A percentile compares a stretch with the other conserved stretches of the same genome.
These are phyloP conservation scores for Pichia membranifaciens DNA, from an alignment of 805 yeast genomes.

Conservation along the genomic window DNA sequence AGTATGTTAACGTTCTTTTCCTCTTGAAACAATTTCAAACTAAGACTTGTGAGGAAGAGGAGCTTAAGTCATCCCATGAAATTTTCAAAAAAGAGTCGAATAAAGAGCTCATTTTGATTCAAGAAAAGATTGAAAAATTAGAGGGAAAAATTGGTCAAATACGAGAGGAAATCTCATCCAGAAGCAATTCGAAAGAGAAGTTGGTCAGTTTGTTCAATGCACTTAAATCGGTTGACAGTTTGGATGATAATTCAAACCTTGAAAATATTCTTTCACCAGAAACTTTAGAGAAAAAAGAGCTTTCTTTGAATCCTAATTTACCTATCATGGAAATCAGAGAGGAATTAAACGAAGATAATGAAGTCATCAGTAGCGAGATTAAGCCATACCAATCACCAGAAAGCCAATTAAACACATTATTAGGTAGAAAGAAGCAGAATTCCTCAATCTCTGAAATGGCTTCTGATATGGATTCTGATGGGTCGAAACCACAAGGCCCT, in stretches of 20 bases:
- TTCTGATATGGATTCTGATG: no score
- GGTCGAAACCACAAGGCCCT: no score
- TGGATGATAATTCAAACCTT: constrained; percentile 12
- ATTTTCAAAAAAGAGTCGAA: constrained; percentile 19
- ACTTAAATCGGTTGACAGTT: constrained; percentile 18
- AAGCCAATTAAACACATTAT: background rate
- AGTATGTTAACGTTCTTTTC: constrained; percentile 16
- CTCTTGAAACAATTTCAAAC: constrained; percentile 15
- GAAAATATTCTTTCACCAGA: background rate
- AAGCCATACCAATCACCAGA: constrained; percentile 28
- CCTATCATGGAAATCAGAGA: constrained; percentile 82
- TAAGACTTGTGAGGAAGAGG: constrained; percentile 13
- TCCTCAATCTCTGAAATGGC: no score
- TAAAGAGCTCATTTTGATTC: constrained; percentile 18
- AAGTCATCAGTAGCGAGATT: constrained; percentile 45
- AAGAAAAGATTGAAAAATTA: constrained; percentile 13
- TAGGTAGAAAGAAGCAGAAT: background rate
- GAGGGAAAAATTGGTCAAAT: constrained; percentile 14
- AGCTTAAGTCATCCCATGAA: constrained; percentile 15
- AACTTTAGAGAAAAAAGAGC: background rate
- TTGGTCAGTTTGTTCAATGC: constrained; percentile 25
- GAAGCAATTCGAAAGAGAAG: constrained; percentile 25
- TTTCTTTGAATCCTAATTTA: constrained; percentile 16
- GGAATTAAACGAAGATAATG: constrained; percentile 78
- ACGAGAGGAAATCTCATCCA: constrained; percentile 35